These are phyloP conservation scores for Kalaharituber pfeilii DNA, from an alignment of 2,329 filamentous ascomycete genomes.

Conservation along the genomic window DNA sequence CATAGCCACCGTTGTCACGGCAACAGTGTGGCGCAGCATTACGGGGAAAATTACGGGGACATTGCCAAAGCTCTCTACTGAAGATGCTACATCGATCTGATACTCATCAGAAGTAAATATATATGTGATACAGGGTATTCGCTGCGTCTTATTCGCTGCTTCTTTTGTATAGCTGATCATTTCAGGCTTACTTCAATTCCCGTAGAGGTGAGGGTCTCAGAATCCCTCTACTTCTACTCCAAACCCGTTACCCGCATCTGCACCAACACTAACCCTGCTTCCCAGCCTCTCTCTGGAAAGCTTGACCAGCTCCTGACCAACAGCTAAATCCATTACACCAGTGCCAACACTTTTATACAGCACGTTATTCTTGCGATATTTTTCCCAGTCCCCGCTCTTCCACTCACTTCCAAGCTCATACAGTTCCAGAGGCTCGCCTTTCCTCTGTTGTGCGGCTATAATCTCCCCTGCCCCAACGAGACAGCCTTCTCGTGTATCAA, in stretches of 20 bases:
- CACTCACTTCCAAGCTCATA: conserved; percentile 27
- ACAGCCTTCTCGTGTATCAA: conserved; percentile 62
- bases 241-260: not conserved
- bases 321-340: conserved; percentile 48
- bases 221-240: not conserved
- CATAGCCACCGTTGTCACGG: too few species aligned
- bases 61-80: too few species aligned
- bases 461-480: conserved; percentile 75
- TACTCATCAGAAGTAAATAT: too few species aligned
- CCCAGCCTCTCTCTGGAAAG: conserved; percentile 38
- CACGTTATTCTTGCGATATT: conserved; percentile 41
- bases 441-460: conserved; percentile 55
- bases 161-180: not conserved
- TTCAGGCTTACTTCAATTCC: not conserved
- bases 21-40: too few species aligned
- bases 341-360: conserved; percentile 52
- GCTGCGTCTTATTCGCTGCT: not conserved
- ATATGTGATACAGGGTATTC: too few species aligned
- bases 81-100: too few species aligned
- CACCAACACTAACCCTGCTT: too few species aligned
- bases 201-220: too few species aligned
- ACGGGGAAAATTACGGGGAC: too few species aligned
- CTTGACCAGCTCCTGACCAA: conserved; percentile 41
- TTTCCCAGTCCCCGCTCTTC: conserved; percentile 21
- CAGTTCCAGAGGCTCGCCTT: too few species aligned